phyloP scores from a whole-genome alignment of 805 yeast species.

The Yarrowia keelungensis region DNA sequence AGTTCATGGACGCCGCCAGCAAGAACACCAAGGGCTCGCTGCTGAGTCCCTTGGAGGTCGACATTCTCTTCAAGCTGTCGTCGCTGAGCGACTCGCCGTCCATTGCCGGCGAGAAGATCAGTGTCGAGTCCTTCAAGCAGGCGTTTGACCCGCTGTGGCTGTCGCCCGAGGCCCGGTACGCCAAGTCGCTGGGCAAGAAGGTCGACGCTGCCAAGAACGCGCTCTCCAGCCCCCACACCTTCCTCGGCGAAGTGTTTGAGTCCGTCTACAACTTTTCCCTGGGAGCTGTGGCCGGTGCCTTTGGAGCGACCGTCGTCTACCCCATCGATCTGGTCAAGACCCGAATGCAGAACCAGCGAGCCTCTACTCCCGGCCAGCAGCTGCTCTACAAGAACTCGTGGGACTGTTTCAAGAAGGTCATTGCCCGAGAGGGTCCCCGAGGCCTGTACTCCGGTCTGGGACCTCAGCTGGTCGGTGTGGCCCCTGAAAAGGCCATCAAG shows the following conservation, averaged over 20 bases:
- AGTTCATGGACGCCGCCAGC: slow-evolving; percentile 53
- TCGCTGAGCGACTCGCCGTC: slow-evolving; percentile 45
- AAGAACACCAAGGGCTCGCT: slow-evolving; percentile 52
- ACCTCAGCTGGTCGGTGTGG: slow-evolving; percentile 95
- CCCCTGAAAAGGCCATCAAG: slow-evolving; percentile 97
- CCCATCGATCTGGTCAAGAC: slow-evolving; percentile 97
- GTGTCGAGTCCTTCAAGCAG: slow-evolving; percentile 51
- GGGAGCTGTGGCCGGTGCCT: slow-evolving; percentile 96
- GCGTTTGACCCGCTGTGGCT: slow-evolving; percentile 57
- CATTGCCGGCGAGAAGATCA: slow-evolving; percentile 47
- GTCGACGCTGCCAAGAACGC: slow-evolving; percentile 54
- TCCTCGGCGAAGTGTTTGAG: slow-evolving; percentile 72
- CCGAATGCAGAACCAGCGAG: slow-evolving; percentile 94
- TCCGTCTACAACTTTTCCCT: slow-evolving; percentile 84
- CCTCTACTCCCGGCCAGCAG: slow-evolving; percentile 57
- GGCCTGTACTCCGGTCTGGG: slow-evolving; percentile 93
- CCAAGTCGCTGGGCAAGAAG: slow-evolving; percentile 47
- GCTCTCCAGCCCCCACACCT: slow-evolving; percentile 50
- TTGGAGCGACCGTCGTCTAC: slow-evolving; percentile 97
- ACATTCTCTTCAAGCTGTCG: slow-evolving; percentile 54
- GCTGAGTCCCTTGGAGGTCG: slow-evolving; percentile 55
- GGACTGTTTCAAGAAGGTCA: slow-evolving; percentile 84
- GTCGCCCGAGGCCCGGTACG: slow-evolving; percentile 50
- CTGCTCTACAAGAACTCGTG: slow-evolving; percentile 74
- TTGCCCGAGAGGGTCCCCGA: slow-evolving; percentile 75